phyloP scores from a whole-genome alignment of 2,329 filamentous ascomycete genomes.

The Zasmidium angulare region DNA sequence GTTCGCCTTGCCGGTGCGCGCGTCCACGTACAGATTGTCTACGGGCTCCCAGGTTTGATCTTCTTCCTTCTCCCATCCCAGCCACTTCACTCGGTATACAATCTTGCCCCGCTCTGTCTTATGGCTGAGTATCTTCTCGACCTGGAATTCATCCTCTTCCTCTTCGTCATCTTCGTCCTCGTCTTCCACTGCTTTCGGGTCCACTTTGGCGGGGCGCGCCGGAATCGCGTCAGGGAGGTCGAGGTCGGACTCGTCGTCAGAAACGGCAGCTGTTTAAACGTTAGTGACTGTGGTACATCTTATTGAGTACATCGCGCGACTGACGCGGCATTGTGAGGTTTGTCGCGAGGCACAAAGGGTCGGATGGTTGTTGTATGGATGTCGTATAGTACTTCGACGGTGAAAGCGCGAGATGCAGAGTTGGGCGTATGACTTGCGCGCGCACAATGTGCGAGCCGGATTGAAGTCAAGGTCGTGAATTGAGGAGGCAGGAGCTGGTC shows the following conservation, averaged over 20 bases:
- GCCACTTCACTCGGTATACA: constrained; percentile 76
- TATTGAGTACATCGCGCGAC: neutral
- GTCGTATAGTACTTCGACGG: too few relatives aligned
- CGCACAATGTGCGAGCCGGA: neutral
- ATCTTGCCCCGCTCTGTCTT: constrained; percentile 57
- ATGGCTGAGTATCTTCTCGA: constrained; percentile 72
- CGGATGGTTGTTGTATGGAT: neutral
- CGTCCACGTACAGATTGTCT: constrained; percentile 59
- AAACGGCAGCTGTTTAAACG: constrained; percentile 37
- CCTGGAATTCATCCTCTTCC: constrained; percentile 63
- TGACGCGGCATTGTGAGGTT: constrained; percentile 12
- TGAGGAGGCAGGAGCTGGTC: neutral
- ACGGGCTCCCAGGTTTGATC: constrained; percentile 81
- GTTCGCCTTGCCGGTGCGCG: neutral
- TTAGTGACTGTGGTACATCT: neutral
- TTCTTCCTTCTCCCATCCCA: constrained; percentile 67
- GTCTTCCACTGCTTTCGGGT: constrained; percentile 29
- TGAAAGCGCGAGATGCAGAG: neutral
- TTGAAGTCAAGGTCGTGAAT: neutral
- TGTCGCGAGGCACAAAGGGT: neutral
- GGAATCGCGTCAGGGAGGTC: constrained; percentile 32
- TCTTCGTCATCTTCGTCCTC: constrained; percentile 45
- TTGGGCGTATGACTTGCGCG: neutral
- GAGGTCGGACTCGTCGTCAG: constrained; percentile 39
- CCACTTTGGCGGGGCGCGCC: constrained; percentile 17